Evolutionary conservation across 73 alveolate genomes (phyloP).

Genomic region (Tetrahymena malaccensis): DNA sequence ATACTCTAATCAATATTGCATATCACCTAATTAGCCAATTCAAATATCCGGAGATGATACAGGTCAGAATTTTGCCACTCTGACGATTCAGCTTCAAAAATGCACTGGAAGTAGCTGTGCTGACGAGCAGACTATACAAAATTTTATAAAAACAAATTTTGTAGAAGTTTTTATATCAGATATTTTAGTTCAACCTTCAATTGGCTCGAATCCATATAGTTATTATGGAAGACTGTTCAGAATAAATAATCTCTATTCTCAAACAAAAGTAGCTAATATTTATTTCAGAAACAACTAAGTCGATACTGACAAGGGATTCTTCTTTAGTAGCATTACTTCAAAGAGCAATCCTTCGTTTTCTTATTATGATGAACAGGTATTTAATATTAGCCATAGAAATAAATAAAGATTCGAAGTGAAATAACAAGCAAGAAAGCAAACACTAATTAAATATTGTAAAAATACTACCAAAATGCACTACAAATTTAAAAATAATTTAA

Average conservation of each 20-base stretch:
- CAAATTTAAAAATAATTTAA: too few species aligned
- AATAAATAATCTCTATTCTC: not conserved
- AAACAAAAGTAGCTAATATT: not conserved
- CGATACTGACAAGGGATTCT: not conserved
- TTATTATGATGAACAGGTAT: not conserved
- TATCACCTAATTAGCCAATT: not conserved
- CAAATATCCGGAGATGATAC: not conserved
- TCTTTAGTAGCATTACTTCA: not conserved
- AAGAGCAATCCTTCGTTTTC: not conserved
- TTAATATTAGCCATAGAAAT: not conserved
- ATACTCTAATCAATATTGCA: not conserved
- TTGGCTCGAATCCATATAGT: not conserved
- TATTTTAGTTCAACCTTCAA: not conserved
- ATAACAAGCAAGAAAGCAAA: not conserved
- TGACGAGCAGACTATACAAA: not conserved
- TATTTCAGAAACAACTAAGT: not conserved
- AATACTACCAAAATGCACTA: too few species aligned
- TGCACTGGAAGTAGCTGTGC: not conserved
- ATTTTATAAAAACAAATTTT: not conserved
- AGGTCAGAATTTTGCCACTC: not conserved
- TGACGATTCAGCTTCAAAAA: not conserved
- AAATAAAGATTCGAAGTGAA: not conserved
- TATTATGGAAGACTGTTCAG: not conserved
- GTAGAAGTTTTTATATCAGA: not conserved
- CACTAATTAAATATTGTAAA: too few species aligned